Evolutionary conservation across 495 filamentous ascomycete species (phyloP), one percentile per base, ranked within the genome.

Genomic region (Aspergillus avenaceus): DNA sequence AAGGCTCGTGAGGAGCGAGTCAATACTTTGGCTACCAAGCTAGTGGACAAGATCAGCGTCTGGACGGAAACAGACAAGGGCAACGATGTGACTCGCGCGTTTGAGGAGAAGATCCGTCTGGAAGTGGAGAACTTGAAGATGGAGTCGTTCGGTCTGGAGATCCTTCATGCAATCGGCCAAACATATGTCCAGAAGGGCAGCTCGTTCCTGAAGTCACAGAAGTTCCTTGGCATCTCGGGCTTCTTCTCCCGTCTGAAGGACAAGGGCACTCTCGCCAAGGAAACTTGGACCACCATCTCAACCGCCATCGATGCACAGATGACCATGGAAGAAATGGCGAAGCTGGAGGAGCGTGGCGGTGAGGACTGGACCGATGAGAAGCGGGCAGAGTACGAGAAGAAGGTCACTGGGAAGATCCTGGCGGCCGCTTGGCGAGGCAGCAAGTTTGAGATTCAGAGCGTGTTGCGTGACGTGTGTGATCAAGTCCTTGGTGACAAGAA

Each of bases 321-420:
- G 77, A 96, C 90, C 44, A 95, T 99, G 85, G 95, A 97, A 69
- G 93, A 97, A 66, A 97, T 99, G 93, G 91, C 91, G 21, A 91
- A 92, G 64, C 69, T 90, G 69, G 95, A 99, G 70, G 88, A 96
- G 75, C 85, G 85, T 60, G 93, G 93, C 16, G 93, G 93, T 18
- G 95, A 97, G 47, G 92, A 96, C 34, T 99, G 93, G 93, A 97
- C 93, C 8, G 93, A 97, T 56, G 95, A 99, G 82, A 91, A 87
- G 77, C 92, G 90, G 72, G 79, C 86, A n/a, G 93, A 99, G 70
- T 96, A 91, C 56, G 92, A 97, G 74, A 84, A 90, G 61, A 82
- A 84, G 60, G 91, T 97, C 2, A 99, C 93, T 23, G 93, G 93
- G 45, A 97, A 99, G 79, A 96, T 99, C 51, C 81, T 99, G n/a